Evolutionary conservation across 1,139 yeast genomes (phyloP), one percentile per base, ranked within the genome.

Genomic region (Hyphopichia wangnamkhiaoensis): DNA sequence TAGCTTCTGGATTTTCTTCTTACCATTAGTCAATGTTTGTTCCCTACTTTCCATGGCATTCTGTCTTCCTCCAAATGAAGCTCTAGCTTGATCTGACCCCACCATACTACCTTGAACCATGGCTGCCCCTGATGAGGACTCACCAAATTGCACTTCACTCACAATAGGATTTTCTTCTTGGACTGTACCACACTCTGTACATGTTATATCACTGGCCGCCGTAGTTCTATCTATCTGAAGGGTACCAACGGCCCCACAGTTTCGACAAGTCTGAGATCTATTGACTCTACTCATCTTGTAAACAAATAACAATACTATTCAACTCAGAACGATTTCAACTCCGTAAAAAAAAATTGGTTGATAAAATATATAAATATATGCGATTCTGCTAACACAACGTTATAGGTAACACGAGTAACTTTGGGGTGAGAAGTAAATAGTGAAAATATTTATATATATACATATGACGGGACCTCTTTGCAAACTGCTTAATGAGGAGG

Each of bases 41-140:
- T 88, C 96, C 34, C 97, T 71, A 29, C 94, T 82, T 52, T 90
- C 96, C 68, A 84, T 75, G 30, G 90, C 83, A 50, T 81, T 83
- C 40, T 77, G 78, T 41, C 84, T 59, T 38, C 86, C 87, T 37
- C 76, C 74, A 49, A 76, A 79, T 3, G 82, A 71, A 0, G 91
- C 95, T 60, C 85, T 80, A 6, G 85, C 71, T 61, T 91, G 97
- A 56, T 89, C 98, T 0, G 89, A 84, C 31, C 90, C 88, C 32
- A 93, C 84, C 75, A 88, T 91, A 31, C 95, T 81, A 54, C 99
- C 99, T 50, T 90, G 96, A 2, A 93, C 96, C 43, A 87, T 80
- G 26, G 98, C 97, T 8, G 96, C 98, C 49, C 99, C 99, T 20
- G 84, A 75, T 10, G 95, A 76, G 3, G 90, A 78, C 56, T 94